Evolutionary conservation across 305 asterid species (phyloP), one percentile per base, ranked within the genome.

Genomic region (Solanum aculeatissimum): DNA sequence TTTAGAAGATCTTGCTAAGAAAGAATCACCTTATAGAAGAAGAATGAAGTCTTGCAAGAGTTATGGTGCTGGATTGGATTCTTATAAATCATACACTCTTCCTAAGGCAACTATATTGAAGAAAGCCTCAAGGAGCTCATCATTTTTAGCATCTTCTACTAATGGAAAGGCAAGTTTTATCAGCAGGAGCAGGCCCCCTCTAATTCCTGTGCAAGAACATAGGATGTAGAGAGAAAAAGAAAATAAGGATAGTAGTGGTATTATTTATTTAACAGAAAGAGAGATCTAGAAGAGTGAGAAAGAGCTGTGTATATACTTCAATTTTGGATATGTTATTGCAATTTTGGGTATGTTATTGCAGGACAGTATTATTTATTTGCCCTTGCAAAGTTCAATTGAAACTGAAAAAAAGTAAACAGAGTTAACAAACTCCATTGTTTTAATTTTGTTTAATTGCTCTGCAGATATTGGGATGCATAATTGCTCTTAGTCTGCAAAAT

Each of bases 1-100:
- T 89, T 19, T 92, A 58, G 96, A 92, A 80, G 98, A 96, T 88
- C 88, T 96, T 84, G 92, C 90, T 9, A 96, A 96, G 92, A 94
- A 91, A 81, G 88, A 87, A 47, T 63, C 77, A 19, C 92, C 95
- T 47, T 84, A 53, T 54, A 89, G 62, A 57, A 92, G 89, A 70
- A 91, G 84, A 83, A 80, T 87, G 80, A 94, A 90, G 83, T 86
- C 85, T 79, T 90, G 92, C 35, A 92, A 88, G 87, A 92, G 93
- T 88, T 77, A 77, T 77, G 82, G 82, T 27, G 13, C 47, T 77
- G 82, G 82, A 77, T 77, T 77, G 6, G 82, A 77, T 51, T 84
- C 89, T 80, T 92, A 85, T 86, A 96, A 89, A 83, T 87, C 89
- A 12, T 90, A 87, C n/a, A 92, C 93, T 84, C 92, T 87, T 21